Evolutionary conservation across 768 basidiomycete genomes (phyloP), one percentile per base, ranked within the genome.

Genomic region (Rhizopogon vulgaris): DNA sequence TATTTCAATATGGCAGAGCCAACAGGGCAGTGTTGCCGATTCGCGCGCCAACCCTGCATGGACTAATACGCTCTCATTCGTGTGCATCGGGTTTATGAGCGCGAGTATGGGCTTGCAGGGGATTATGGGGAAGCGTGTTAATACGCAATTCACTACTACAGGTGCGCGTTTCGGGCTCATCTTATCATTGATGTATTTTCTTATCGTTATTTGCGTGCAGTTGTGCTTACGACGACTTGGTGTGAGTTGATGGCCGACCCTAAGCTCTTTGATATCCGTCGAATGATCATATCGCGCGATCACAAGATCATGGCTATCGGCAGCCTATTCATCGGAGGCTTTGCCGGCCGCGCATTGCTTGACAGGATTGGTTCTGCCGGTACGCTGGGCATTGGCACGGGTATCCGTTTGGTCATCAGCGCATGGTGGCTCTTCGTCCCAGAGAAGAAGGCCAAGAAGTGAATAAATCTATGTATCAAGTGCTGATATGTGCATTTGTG

Each of bases 141-240:
- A 85, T 60, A 85, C 85, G 8, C 85, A 89, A 63, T 92, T 87
- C 63, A 82, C 84, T 14, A 87, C 85, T 0, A 87, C 85, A 17
- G 83, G 85, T 86, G 39, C 62, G 80, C 62, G 80, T 76, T 43
- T 24, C 15, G 38, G 55, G 37, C 28, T 2, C 27, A 38, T 30
- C 17, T 22, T 22, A 12, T 30, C 39, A 25, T 30, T 27, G n/a
- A 2, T 17, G 14, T 52, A 22, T 41, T 14, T n/a, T 14, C 41
- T 49, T 9, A 60, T 52, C 8, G n/a, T 10, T 15, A 38, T 42
- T 41, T 38, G 32, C 56, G 27, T 17, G 18, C 64, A 83, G 88
- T 91, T 56, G 88, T 92, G 40, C 74, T 94, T 9, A 94, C 91
- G 14, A 89, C 87, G 15, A 79, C 91, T 52, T 94, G 90, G 90